phyloP scores from a whole-genome alignment of 2,329 filamentous ascomycete species.

The Fusarium annulatum region DNA sequence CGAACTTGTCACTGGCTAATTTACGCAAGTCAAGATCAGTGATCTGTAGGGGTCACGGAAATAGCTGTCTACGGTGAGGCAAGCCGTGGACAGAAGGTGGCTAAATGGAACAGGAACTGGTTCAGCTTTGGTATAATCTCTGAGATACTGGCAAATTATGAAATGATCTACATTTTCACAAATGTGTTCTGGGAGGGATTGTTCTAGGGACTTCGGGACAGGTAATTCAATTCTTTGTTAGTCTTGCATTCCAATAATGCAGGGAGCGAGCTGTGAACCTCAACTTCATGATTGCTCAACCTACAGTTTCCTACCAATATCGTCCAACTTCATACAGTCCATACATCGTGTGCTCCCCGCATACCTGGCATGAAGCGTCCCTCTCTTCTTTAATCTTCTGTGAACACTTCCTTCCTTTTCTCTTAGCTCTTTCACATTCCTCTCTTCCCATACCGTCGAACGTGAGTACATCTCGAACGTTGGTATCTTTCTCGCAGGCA shows the following conservation, averaged over 20 bases:
- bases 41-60: fast-evolving
- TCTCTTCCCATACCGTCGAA: too few species aligned
- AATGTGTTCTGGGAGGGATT: fast-evolving
- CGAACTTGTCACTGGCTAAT: fast-evolving
- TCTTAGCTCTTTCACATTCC: too few species aligned
- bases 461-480: too few species aligned
- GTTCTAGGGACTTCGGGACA: fast-evolving
- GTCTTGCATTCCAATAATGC: too few species aligned
- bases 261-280: fast-evolving
- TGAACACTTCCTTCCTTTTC: too few species aligned
- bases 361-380: neutral
- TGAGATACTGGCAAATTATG: fast-evolving
- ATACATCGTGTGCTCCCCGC: neutral
- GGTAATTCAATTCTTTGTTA: fast-evolving
- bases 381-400: neutral
- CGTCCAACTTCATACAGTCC: neutral
- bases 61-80: fast-evolving
- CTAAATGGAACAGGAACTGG: fast-evolving
- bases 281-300: fast-evolving
- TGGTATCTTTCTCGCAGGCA: too few species aligned
- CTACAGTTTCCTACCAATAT: neutral
- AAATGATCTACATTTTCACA: neutral
- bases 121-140: fast-evolving
- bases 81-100: fast-evolving
- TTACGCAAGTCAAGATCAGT: fast-evolving